Base-by-base conservation (phyloP, 2,329 filamentous ascomycete genomes). In the Cladosporium oxysporum region DNA sequence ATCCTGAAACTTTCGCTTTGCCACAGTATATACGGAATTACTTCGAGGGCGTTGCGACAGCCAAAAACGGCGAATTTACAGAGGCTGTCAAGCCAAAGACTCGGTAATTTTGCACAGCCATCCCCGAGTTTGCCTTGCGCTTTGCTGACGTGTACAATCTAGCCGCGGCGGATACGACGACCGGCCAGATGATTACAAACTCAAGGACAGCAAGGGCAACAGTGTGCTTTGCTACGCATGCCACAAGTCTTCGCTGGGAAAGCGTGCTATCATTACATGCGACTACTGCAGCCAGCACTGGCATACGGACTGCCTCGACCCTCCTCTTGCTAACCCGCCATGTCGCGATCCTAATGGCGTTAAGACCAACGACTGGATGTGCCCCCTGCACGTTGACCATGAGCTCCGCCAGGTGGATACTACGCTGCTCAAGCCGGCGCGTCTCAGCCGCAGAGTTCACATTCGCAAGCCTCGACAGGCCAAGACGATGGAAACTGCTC, bases 301-400 rank as follows among this genome's bases (percentile, higher is more conserved):
- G 91, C 95, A 99, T 80, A 83, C 97, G 61, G 94, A 98, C 78
- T 99, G 95, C 79, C 82, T 96, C 18, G 89, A 96, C 75, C 91
- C 92, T 31, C 93, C 94, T 37, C 81, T 93, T 74, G 88, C 93
- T 37, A 88, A 91, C 64, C 91, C 92, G 47, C 93, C 93, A 12
- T 85, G 88, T 63, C 80, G 82, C 66, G 77, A 76, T 69, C 65
- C 76, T 69, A 75, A 84, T 60, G 82, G 82, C 70, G 82, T 82
- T 60, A 83, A 90, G 61, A 88, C 89, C 57, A 81, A 83, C 73
- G 90, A 88, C 64, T 99, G 93, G 92, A 90, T 88, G 78, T 99
- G 95, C 75, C 94, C 94, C 59, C 88, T 91, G 69, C 95, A 99
- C 76, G 83, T 90, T 50, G 91, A 95, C 62, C 89, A 94, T 69